These are phyloP conservation scores for Nicotiana noctiflora DNA, from an alignment of 257 asterid genomes.

Conservation along the genomic window DNA sequence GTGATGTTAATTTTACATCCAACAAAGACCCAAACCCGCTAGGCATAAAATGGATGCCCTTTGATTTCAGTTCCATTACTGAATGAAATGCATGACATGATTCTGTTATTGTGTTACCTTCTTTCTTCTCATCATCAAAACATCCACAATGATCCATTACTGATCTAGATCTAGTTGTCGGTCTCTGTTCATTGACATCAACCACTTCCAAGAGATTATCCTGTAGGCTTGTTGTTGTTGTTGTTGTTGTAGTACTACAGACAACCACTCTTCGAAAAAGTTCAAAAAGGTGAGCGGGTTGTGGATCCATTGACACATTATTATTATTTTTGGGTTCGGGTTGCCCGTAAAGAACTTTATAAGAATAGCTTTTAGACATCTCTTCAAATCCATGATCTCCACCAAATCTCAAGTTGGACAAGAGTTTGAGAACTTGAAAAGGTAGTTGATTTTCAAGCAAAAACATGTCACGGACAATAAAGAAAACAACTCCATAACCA, in stretches of 20 bases:
- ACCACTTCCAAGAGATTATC: too few relatives aligned
- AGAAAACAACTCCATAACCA: background rate
- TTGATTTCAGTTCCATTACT: slow-evolving; percentile 22
- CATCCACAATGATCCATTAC: background rate
- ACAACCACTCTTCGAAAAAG: too few relatives aligned
- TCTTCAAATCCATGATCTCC: too few relatives aligned
- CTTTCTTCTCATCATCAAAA: background rate
- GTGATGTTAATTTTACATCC: slow-evolving; percentile 9
- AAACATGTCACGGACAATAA: background rate
- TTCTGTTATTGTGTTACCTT: background rate
- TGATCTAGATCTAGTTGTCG: too few relatives aligned
- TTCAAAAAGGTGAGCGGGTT: too few relatives aligned
- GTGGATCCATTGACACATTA: too few relatives aligned
- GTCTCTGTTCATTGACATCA: too few relatives aligned
- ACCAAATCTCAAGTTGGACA: background rate
- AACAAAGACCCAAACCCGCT: background rate
- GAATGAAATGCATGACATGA: slow-evolving; percentile 3
- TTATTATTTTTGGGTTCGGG: too few relatives aligned
- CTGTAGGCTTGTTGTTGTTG: too few relatives aligned
- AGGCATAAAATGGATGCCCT: slow-evolving; percentile 26
- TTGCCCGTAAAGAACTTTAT: background rate
- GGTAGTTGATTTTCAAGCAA: background rate
- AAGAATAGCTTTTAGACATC: background rate
- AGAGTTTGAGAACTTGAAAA: background rate
- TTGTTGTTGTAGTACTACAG: too few relatives aligned